phyloP scores from a whole-genome alignment of 129 eudicot species.

The Lactuca saligna region DNA sequence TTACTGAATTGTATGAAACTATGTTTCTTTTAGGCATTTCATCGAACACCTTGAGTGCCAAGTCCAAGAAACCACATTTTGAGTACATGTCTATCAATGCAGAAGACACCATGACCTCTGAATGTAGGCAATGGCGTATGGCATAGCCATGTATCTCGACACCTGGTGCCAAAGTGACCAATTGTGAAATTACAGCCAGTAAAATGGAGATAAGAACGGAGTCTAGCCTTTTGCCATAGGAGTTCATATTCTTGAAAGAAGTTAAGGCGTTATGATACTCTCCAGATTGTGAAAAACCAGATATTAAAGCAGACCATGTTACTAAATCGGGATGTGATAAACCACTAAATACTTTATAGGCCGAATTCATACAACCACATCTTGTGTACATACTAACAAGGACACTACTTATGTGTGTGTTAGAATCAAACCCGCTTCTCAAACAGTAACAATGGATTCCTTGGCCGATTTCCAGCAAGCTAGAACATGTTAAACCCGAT shows the following conservation, averaged over 20 bases:
- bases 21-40: slow-evolving; percentile 43
- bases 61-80: slow-evolving; percentile 74
- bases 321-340: slow-evolving; percentile 67
- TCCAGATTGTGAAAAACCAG: slow-evolving; percentile 58
- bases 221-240: slow-evolving; percentile 43
- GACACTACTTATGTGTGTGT: slow-evolving; percentile 51
- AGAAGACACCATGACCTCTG: slow-evolving; percentile 53
- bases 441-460: slow-evolving; percentile 63
- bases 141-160: slow-evolving; percentile 68
- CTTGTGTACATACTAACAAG: slow-evolving; percentile 76
- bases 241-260: slow-evolving; percentile 46
- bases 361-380: slow-evolving; percentile 53
- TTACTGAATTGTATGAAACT: slow-evolving; percentile 57
- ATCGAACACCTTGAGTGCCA: slow-evolving; percentile 44
- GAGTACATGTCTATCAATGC: slow-evolving; percentile 86
- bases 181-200: slow-evolving; percentile 50
- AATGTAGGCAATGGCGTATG: slow-evolving; percentile 45
- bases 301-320: slow-evolving; percentile 72
- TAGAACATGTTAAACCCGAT: slow-evolving; percentile 36
- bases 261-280: slow-evolving; percentile 41
- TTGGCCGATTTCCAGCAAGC: slow-evolving; percentile 47
- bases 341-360: slow-evolving; percentile 48
- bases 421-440: slow-evolving; percentile 54
- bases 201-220: slow-evolving; percentile 51
- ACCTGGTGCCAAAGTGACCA: slow-evolving; percentile 54